Evolutionary conservation across 768 basidiomycete species (phyloP).

Genomic region (Mycena albidolilacea): DNA sequence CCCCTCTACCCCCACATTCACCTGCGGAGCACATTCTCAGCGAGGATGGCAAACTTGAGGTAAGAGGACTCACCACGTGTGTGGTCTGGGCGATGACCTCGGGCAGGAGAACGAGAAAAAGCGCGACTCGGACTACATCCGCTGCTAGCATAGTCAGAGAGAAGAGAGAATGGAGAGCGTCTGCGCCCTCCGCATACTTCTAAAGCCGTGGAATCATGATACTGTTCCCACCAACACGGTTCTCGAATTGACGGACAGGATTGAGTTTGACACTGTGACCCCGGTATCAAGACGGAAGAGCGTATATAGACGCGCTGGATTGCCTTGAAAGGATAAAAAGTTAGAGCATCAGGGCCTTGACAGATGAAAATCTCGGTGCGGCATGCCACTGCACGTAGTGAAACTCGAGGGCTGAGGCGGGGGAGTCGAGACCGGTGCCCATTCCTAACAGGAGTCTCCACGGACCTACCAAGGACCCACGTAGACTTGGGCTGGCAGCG

Average conservation of each 20-base stretch:
- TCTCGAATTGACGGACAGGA: conserved; percentile 2
- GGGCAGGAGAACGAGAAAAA: conserved; percentile 12
- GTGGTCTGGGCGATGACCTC: conserved; percentile 17
- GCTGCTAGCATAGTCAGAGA: neutral
- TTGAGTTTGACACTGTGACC: neutral
- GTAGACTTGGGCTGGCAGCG: too few relatives aligned
- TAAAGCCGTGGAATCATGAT: conserved; percentile 3
- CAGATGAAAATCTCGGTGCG: conserved; percentile 4
- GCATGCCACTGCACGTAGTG: neutral
- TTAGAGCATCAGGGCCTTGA: neutral
- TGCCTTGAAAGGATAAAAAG: conserved; percentile 6
- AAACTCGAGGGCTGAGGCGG: neutral
- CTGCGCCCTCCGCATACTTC: neutral
- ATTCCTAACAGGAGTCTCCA: too few relatives aligned
- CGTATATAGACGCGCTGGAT: neutral
- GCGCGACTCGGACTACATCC: neutral
- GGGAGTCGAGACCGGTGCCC: too few relatives aligned
- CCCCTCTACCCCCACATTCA: conserved; percentile 56
- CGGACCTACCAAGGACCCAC: too few relatives aligned
- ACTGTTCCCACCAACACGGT: neutral
- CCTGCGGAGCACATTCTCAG: conserved; percentile 42
- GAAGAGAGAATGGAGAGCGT: neutral
- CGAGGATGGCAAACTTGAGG: neutral
- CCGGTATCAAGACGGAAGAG: neutral
- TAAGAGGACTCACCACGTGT: conserved; percentile 23